A percentile compares a stretch with the other conserved stretches of the same genome.
Evolutionary conservation across 2,329 filamentous ascomycete genomes (phyloP).

Genomic region (Cryphonectria carpinicola): DNA sequence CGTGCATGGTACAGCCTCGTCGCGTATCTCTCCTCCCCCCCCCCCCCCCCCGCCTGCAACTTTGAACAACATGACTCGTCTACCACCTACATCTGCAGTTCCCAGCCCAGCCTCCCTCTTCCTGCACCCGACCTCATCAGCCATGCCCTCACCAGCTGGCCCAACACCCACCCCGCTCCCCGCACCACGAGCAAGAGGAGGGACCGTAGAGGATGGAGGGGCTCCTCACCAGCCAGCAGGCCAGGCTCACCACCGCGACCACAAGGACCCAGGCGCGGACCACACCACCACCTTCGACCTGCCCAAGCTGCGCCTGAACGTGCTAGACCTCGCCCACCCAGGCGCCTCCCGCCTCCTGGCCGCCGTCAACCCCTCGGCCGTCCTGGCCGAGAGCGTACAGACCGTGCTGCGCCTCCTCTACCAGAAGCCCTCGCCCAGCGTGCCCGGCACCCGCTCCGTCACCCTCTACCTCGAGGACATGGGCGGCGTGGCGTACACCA

Average conservation of each 20-base stretch:
- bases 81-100: slow-evolving; percentile 38
- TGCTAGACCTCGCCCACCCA: slow-evolving; percentile 61
- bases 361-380: slow-evolving; percentile 63
- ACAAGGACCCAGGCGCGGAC: background rate
- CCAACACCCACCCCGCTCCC: slow-evolving; percentile 30
- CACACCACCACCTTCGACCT: slow-evolving; percentile 41
- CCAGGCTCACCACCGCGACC: slow-evolving; percentile 18
- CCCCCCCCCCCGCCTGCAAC: too few relatives aligned
- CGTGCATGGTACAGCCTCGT: background rate
- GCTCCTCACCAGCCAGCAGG: background rate
- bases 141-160: slow-evolving; percentile 29
- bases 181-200: background rate
- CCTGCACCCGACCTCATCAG: slow-evolving; percentile 38
- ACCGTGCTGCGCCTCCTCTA: slow-evolving; percentile 78
- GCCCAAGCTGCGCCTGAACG: slow-evolving; percentile 62
- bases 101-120: slow-evolving; percentile 38
- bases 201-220: background rate
- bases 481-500: slow-evolving; percentile 88
- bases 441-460: slow-evolving; percentile 71
- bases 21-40: too few relatives aligned
- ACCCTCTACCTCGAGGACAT: slow-evolving; percentile 81
- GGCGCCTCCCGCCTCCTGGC: slow-evolving; percentile 70
- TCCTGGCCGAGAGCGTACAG: slow-evolving; percentile 65
- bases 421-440: slow-evolving; percentile 23
- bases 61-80: slow-evolving; percentile 18